Conservation (phyloP, 2,329 filamentous ascomycete genomes). For the Ophiostoma montium region DNA sequence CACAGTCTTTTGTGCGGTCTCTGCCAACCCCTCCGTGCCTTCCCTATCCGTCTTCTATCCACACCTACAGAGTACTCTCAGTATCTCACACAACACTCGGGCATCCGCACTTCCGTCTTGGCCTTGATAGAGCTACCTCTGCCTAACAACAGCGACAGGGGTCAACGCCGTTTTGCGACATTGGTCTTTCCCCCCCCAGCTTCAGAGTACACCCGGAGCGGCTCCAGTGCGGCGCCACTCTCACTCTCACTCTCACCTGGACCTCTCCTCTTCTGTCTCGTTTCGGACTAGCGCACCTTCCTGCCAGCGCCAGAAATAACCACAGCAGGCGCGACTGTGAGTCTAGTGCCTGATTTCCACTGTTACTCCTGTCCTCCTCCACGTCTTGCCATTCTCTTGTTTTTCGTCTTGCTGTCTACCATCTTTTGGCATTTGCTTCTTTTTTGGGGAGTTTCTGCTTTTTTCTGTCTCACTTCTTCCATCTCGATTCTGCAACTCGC, state of each 20-base stretch:
- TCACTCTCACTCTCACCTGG: slow-evolving; percentile 2
- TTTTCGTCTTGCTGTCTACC: neutral
- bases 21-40: slow-evolving; percentile 1
- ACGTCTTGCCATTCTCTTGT: neutral
- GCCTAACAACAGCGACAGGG: slow-evolving; percentile 1
- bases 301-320: neutral
- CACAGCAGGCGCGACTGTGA: slow-evolving; percentile 11
- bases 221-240: slow-evolving; percentile 6
- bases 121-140: too few relatives aligned
- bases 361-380: neutral
- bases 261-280: slow-evolving; percentile 2
- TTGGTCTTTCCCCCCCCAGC: neutral
- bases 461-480: too few relatives aligned
- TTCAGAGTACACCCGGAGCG: slow-evolving; percentile 1
- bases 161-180: slow-evolving; percentile 1
- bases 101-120: neutral
- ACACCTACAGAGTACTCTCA: too few relatives aligned
- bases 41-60: slow-evolving; percentile 3
- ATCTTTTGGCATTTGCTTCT: neutral
- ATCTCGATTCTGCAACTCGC: neutral
- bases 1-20: neutral
- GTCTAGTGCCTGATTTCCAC: slow-evolving; percentile 6
- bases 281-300: slow-evolving; percentile 10
- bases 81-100: neutral
- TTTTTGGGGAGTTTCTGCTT: neutral